Evolutionary conservation across 208 protist genomes (phyloP).

Genomic region (Leptomonas pyrrhocoris): DNA sequence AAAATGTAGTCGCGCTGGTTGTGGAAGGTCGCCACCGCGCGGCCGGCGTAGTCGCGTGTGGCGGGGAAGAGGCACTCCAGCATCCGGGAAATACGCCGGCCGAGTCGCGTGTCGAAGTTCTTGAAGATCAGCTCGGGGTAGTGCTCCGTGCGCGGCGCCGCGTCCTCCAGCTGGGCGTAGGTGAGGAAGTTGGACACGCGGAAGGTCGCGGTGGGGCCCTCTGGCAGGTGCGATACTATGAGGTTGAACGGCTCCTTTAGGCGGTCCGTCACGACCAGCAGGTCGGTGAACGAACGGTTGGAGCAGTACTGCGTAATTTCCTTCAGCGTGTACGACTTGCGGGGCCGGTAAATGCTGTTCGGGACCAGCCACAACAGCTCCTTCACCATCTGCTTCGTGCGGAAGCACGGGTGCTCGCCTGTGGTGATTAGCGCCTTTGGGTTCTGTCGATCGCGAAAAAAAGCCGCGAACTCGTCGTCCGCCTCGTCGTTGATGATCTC

Average conservation of each 20-base stretch:
- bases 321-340: slow-evolving; percentile 90
- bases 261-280: slow-evolving; percentile 88
- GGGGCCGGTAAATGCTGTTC: slow-evolving; percentile 83
- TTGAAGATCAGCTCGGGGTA: slow-evolving; percentile 95
- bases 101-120: slow-evolving; percentile 92
- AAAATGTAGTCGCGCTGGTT: slow-evolving; percentile 96
- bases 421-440: slow-evolving; percentile 90
- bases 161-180: slow-evolving; percentile 80
- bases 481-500: slow-evolving; percentile 89
- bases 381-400: slow-evolving; percentile 87
- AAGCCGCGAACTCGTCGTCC: slow-evolving; percentile 89
- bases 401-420: slow-evolving; percentile 83
- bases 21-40: slow-evolving; percentile 93
- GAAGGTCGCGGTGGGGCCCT: slow-evolving; percentile 91
- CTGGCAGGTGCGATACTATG: slow-evolving; percentile 89
- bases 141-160: slow-evolving; percentile 87
- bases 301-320: slow-evolving; percentile 92
- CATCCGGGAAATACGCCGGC: slow-evolving; percentile 84
- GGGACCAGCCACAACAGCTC: slow-evolving; percentile 90
- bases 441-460: slow-evolving; percentile 70
- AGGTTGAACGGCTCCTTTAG: slow-evolving; percentile 88
- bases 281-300: slow-evolving; percentile 90
- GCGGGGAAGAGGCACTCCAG: slow-evolving; percentile 90
- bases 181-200: slow-evolving; percentile 87
- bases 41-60: slow-evolving; percentile 87